Evolutionary conservation across 2,329 filamentous ascomycete species (phyloP).

Genomic region (Aspergillus phoenicis): DNA sequence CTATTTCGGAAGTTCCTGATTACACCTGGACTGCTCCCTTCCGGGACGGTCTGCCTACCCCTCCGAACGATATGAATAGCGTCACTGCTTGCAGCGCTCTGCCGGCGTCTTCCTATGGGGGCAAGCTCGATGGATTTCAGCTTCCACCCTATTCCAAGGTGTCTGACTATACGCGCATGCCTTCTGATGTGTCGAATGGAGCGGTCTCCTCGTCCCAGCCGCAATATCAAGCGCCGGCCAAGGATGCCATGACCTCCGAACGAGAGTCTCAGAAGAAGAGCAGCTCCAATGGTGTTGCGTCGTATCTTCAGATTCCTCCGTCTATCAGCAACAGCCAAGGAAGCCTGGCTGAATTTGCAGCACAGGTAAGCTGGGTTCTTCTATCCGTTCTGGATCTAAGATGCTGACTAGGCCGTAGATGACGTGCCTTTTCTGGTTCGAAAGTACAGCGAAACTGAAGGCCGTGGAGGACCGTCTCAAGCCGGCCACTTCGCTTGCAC

Average conservation of each 20-base stretch:
- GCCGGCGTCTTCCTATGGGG: conserved; percentile 35
- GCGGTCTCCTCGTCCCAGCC: conserved; percentile 28
- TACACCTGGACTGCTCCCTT: conserved; percentile 39
- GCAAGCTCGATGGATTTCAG: conserved; percentile 29
- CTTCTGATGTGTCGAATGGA: conserved; percentile 26
- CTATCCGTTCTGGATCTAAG: neutral
- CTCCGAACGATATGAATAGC: conserved; percentile 47
- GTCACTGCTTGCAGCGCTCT: conserved; percentile 41
- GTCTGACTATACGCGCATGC: conserved; percentile 24
- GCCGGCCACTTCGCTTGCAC: conserved; percentile 60
- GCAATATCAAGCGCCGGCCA: conserved; percentile 27
- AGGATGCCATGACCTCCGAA: conserved; percentile 26
- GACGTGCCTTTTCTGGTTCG: conserved; percentile 97
- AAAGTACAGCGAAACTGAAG: conserved; percentile 77
- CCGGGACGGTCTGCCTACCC: conserved; percentile 45
- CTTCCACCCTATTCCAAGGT: conserved; percentile 28
- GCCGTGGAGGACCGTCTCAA: conserved; percentile 64
- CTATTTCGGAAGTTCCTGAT: conserved; percentile 22
- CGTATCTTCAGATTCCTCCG: conserved; percentile 68
- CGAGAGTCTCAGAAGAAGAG: conserved; percentile 30
- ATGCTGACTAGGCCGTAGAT: conserved; percentile 60
- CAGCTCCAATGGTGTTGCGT: conserved; percentile 44
- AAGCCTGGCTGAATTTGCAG: conserved; percentile 78
- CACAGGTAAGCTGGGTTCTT: conserved; percentile 60
- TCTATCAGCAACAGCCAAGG: conserved; percentile 76